Evolutionary conservation across 2,329 filamentous ascomycete genomes (phyloP), one percentile per base, ranked within the genome.

Genomic region (Aspergillus pseudotamarii): DNA sequence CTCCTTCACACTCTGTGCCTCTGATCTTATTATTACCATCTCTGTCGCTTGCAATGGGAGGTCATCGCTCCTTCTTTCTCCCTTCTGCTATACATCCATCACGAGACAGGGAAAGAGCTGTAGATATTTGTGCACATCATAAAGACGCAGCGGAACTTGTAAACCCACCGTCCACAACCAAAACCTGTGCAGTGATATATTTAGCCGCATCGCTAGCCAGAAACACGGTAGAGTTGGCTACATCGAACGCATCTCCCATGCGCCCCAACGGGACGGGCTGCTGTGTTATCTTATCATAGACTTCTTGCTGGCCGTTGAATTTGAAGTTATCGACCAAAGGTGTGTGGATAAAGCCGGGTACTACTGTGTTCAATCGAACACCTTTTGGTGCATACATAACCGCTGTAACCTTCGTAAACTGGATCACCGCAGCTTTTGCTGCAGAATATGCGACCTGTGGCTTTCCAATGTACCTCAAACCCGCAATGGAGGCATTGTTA

Each of bases 31-130:
- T 32, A 3, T 12, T 32, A 10, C 10, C 10, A 10, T 32, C 32
- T 32, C 30, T 32, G 30, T 32, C 30, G 30, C 30, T 32, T 11
- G 30, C 30, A 32, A 10, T 32, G 9, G 9, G 11, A 10, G 30
- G 30, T 10, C 30, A 11, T 32, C 30, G 9, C 30, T 32, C 11
- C 3, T 14, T 14, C 12, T 16, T 14, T 3, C 26, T 4, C 26
- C 5, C 1, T 16, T 36, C 14, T 36, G 1, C 14, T 0, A 14
- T n/a, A 41, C 3, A 0, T 0, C 4, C 1, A 36, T 16, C 0
- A 6, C 14, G 0, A 0, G 6, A 41, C 3, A 3, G 38, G 1
- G 16, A 19, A 10, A 19, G 38, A 6, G 9, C 8, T 0, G 38
- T 1, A n/a, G 10, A 9, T 10, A 0, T 8, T 41, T 19, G 38